A percentile compares a stretch with the other conserved stretches of the same genome.
Conservation (phyloP, 768 basidiomycete species). For the Serendipita sp. region DNA sequence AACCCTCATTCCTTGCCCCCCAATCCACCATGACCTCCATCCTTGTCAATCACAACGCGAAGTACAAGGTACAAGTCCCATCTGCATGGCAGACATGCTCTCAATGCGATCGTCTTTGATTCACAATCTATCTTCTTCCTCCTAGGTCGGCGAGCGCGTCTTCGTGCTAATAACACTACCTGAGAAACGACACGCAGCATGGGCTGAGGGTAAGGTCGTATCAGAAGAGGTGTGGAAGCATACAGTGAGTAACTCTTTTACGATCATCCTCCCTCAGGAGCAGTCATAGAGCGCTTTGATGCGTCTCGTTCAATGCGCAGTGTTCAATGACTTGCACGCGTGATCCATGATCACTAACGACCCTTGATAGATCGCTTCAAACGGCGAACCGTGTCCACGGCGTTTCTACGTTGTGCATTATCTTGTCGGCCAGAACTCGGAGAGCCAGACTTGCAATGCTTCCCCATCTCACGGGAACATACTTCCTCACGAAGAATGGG, state of each 20-base stretch:
- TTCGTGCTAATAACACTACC: slow-evolving; percentile 4
- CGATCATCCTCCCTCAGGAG: not conserved
- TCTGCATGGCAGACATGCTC: no score
- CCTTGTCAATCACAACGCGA: not conserved
- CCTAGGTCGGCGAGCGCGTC: not conserved
- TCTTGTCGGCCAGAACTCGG: slow-evolving; percentile 3
- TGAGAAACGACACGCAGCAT: not conserved
- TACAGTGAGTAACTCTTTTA: not conserved
- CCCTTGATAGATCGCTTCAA: slow-evolving; percentile 7
- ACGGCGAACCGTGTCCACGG: slow-evolving; percentile 3
- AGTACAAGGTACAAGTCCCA: not conserved
- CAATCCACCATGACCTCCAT: not conserved
- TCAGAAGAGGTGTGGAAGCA: slow-evolving; percentile 3
- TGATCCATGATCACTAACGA: slow-evolving; percentile 6
- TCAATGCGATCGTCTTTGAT: not conserved
- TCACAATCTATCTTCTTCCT: not conserved
- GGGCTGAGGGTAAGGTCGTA: not conserved
- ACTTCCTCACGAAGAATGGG: slow-evolving; percentile 1
- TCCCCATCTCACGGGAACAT: slow-evolving; percentile 6
- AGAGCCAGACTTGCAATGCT: not conserved
- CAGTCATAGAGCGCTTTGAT: not conserved
- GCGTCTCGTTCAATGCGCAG: not conserved
- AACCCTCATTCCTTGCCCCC: not conserved
- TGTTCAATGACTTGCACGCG: not conserved
- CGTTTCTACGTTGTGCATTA: not conserved